A percentile compares a stretch with the other conserved stretches of the same genome.
Conservation (phyloP, 225 moss, liverwort and hornwort species). For the Climacium dendroides region DNA sequence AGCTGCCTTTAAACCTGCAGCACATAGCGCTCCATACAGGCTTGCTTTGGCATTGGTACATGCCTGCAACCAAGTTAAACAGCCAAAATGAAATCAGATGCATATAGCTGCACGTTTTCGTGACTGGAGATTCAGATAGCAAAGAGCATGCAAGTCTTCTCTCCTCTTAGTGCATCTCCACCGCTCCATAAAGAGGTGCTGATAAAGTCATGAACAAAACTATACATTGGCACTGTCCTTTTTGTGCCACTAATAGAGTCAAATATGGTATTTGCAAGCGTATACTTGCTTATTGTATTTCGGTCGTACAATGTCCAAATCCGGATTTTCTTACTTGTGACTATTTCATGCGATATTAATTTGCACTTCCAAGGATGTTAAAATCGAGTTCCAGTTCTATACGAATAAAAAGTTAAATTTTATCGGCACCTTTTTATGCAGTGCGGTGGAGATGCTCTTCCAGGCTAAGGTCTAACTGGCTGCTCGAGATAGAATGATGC, state of each 20-base stretch:
- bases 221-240: not conserved
- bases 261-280: too few relatives aligned
- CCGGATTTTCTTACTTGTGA: not conserved
- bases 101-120: not conserved
- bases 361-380: not conserved
- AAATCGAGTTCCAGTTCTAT: not conserved
- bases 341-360: not conserved
- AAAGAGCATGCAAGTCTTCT: not conserved
- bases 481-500: not conserved
- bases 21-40: constrained; percentile 70
- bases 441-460: not conserved
- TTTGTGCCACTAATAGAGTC: not conserved
- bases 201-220: not conserved
- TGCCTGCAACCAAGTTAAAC: constrained; percentile 15
- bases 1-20: constrained; percentile 89
- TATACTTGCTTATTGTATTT: not conserved
- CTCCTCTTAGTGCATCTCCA: not conserved
- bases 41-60: constrained; percentile 46
- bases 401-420: not conserved
- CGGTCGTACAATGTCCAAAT: not conserved
- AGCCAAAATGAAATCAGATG: not conserved
- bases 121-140: not conserved
- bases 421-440: not conserved
- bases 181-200: not conserved
- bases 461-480: not conserved